These are phyloP conservation scores for Peronospora belbahrii DNA, from an alignment of 352 stramenopile genomes.

Conservation along the genomic window DNA sequence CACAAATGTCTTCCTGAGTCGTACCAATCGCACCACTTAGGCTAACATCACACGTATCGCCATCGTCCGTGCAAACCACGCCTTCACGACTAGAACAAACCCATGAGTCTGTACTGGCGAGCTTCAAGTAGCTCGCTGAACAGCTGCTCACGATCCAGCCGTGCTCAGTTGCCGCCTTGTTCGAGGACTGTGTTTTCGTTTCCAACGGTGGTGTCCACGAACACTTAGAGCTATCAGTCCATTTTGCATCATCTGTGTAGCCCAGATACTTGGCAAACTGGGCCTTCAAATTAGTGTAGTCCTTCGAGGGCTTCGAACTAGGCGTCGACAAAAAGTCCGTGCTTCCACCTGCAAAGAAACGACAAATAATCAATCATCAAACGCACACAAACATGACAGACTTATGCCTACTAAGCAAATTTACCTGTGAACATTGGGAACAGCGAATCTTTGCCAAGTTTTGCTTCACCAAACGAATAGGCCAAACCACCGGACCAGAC, in stretches of 20 bases:
- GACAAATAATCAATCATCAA: constrained; percentile 9
- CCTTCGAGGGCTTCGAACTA: constrained; percentile 45
- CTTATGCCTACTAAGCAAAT: background rate
- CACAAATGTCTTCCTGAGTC: constrained; percentile 73
- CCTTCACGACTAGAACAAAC: constrained; percentile 62
- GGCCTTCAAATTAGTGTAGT: constrained; percentile 72
- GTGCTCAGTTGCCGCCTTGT: constrained; percentile 40
- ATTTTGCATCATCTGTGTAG: constrained; percentile 45
- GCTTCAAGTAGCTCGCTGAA: constrained; percentile 40
- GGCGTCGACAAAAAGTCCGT: constrained; percentile 52
- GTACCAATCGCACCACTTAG: constrained; percentile 43
- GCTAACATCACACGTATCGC: constrained; percentile 58
- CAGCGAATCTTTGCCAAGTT: constrained; percentile 49
- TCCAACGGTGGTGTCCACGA: constrained; percentile 47
- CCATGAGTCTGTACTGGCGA: constrained; percentile 59
- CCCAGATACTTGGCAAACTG: constrained; percentile 56
- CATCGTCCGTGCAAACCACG: constrained; percentile 54
- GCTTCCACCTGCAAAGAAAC: constrained; percentile 36
- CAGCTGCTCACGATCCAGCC: constrained; percentile 71
- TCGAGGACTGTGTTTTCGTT: constrained; percentile 50
- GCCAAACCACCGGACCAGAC: constrained; percentile 78
- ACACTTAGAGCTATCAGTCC: constrained; percentile 54
- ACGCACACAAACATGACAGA: background rate
- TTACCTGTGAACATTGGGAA: constrained; percentile 82
- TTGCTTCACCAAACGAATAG: constrained; percentile 84